Conservation (phyloP, 768 basidiomycete genomes). For the Boletus tomentosulus region DNA sequence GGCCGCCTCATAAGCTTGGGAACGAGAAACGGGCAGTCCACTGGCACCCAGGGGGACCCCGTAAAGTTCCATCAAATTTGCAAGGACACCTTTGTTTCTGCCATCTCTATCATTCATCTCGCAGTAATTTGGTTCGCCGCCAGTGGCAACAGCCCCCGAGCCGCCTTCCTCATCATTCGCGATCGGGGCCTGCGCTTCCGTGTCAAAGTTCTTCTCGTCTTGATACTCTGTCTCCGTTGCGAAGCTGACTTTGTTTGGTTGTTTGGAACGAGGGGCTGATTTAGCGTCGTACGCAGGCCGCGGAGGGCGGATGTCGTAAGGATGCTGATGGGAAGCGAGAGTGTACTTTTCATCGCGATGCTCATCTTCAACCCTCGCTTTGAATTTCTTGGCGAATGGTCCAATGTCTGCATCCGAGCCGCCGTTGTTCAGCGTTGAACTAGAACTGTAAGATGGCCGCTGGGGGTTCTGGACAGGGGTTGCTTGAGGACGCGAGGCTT, state of each 20-base stretch:
- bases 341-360: conserved; percentile 41
- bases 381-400: conserved; percentile 13
- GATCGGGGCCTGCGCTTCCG: conserved; percentile 20
- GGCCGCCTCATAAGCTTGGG: conserved; percentile 14
- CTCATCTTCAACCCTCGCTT: conserved; percentile 10
- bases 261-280: conserved; percentile 5
- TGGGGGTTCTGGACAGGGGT: conserved; percentile 17
- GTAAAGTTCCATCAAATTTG: conserved; percentile 32
- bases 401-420: conserved; percentile 18
- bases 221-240: conserved; percentile 21
- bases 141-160: conserved; percentile 20
- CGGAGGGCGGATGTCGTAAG: conserved; percentile 58
- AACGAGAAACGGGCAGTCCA: conserved; percentile 25
- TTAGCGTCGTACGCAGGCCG: conserved; percentile 35
- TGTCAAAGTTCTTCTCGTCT: conserved; percentile 16
- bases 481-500: conserved; percentile 9
- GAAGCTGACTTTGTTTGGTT: conserved; percentile 39
- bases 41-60: conserved; percentile 19
- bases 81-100: conserved; percentile 24
- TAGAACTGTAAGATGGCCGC: conserved; percentile 36
- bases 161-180: conserved; percentile 4
- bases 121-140: conserved; percentile 10
- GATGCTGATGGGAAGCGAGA: conserved; percentile 55
- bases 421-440: conserved; percentile 33
- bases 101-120: conserved; percentile 23